A percentile compares a stretch with the other conserved stretches of the same genome.
phyloP scores from a whole-genome alignment of 1,284 basidiomycete species.

The Cryptococcus sp. region DNA sequence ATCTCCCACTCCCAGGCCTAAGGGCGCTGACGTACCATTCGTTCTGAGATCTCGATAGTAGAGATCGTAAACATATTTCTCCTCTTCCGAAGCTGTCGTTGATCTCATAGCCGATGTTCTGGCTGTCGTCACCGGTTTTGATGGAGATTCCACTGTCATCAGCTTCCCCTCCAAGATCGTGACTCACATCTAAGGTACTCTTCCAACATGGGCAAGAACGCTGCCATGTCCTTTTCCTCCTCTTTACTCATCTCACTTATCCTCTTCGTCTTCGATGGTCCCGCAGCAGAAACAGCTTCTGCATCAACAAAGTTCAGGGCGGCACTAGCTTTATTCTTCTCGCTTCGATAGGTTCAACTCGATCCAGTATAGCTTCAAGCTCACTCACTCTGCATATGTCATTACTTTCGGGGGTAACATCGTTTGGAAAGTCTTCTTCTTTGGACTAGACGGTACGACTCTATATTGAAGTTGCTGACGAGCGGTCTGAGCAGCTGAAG shows the following conservation, averaged over 20 bases:
- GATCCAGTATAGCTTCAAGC: neutral
- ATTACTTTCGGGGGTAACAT: conserved; percentile 32
- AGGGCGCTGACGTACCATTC: conserved; percentile 8
- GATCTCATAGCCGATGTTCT: neutral
- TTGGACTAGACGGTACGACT: conserved; percentile 27
- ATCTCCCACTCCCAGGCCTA: conserved; percentile 26
- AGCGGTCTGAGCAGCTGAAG: neutral
- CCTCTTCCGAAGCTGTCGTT: conserved; percentile 9
- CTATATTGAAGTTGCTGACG: conserved; percentile 24
- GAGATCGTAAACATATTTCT: conserved; percentile 48
- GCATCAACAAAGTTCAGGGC: conserved; percentile 41
- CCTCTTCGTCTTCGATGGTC: neutral
- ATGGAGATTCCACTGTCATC: conserved; percentile 14
- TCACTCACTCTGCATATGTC: conserved; percentile 33
- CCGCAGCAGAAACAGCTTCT: conserved; percentile 28
- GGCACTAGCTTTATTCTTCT: neutral
- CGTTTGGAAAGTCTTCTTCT: conserved; percentile 2
- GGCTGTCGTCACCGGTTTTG: neutral
- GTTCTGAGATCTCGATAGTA: conserved; percentile 42
- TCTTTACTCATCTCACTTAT: neutral
- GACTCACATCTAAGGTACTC: conserved; percentile 42
- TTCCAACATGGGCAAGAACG: conserved; percentile 46
- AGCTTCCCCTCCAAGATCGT: neutral
- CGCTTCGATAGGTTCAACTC: neutral
- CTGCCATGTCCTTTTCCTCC: conserved; percentile 42